Conservation (phyloP, 345 rosid genomes). For the Passiflora organensis region DNA sequence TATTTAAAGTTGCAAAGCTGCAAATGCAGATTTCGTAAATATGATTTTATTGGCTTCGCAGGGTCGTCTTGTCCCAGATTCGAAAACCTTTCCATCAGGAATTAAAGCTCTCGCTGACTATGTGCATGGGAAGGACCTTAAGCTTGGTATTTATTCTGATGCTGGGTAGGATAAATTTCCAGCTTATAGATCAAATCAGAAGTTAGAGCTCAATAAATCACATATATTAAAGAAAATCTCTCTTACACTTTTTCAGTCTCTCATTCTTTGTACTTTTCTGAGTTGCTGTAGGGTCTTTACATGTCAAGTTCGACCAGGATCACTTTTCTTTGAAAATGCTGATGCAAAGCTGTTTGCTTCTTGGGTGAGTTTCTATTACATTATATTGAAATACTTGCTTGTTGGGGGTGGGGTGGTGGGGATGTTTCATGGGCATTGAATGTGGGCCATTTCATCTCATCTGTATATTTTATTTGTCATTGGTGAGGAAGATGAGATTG, state of each 20-base stretch:
- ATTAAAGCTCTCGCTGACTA: slow-evolving; percentile 82
- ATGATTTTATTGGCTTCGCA: slow-evolving; percentile 29
- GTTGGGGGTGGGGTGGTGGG: neutral
- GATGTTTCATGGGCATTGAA: neutral
- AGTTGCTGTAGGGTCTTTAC: slow-evolving; percentile 56
- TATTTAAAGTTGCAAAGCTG: neutral
- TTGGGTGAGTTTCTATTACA: slow-evolving; percentile 63
- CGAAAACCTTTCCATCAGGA: slow-evolving; percentile 81
- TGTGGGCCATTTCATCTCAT: too few species aligned
- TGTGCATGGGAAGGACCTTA: slow-evolving; percentile 74
- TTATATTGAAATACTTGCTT: neutral
- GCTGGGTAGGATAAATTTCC: slow-evolving; percentile 75
- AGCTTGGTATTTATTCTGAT: slow-evolving; percentile 97
- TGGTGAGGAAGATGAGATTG: too few species aligned
- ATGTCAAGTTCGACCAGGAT: slow-evolving; percentile 94
- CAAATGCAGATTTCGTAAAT: neutral
- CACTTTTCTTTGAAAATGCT: slow-evolving; percentile 76
- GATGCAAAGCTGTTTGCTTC: slow-evolving; percentile 82
- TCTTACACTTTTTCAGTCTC: neutral
- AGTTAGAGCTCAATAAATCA: slow-evolving; percentile 15
- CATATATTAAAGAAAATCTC: neutral
- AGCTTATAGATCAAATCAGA: slow-evolving; percentile 8
- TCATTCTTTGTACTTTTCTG: slow-evolving; percentile 11
- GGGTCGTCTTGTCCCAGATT: slow-evolving; percentile 78
- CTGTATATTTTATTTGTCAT: too few species aligned